Evolutionary conservation across 78 protist species (phyloP).

Genomic region (Dictyostelium brefeldianum): DNA sequence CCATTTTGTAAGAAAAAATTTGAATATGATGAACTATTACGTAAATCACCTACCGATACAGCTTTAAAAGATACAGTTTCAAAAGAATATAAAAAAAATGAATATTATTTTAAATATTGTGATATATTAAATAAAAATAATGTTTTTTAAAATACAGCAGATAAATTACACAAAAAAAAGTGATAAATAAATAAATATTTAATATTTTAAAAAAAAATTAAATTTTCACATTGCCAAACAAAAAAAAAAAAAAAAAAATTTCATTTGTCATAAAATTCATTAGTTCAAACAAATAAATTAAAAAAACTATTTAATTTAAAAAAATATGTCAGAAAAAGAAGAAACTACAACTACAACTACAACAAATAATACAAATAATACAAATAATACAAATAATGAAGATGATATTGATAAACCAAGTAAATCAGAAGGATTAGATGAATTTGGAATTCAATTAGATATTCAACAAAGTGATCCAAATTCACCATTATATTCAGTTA

Average conservation of each 20-base stretch:
- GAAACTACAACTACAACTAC: background rate
- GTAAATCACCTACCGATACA: background rate
- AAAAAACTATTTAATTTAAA: background rate
- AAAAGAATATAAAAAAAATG: conserved; percentile 6
- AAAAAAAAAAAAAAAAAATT: no score
- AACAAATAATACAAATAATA: background rate
- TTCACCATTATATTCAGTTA: conserved; percentile 78
- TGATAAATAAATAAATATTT: background rate
- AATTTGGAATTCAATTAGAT: conserved; percentile 31
- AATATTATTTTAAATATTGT: conserved; percentile 23
- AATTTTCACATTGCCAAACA: no score
- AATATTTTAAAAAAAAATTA: background rate
- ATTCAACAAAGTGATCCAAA: conserved; percentile 56
- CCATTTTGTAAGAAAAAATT: conserved; percentile 6
- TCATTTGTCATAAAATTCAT: no score
- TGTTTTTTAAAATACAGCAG: no score
- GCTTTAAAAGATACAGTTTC: background rate
- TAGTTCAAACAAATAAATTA: no score
- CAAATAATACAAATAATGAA: background rate
- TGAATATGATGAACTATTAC: background rate
- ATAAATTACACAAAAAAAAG: no score
- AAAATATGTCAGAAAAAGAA: background rate
- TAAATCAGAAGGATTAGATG: conserved; percentile 41
- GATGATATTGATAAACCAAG: background rate
- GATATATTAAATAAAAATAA: conserved; percentile 16